Evolutionary conservation across 805 yeast genomes (phyloP).

Genomic region (Maudiozyma turicensis): DNA sequence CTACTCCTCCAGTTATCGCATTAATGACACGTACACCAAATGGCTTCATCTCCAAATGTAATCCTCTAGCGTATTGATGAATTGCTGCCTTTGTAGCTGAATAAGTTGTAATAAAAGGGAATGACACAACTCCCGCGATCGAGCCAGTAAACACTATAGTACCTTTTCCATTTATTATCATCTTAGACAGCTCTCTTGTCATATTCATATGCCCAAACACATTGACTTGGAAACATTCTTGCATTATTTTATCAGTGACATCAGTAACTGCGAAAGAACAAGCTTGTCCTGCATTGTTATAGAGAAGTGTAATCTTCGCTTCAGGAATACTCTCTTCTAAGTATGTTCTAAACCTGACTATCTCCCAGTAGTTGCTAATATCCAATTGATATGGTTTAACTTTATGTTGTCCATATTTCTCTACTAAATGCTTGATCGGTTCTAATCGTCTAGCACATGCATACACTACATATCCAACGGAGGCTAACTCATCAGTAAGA

Average conservation of each 20-base stretch:
- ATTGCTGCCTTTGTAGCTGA: slow-evolving; percentile 65
- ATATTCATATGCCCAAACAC: slow-evolving; percentile 60
- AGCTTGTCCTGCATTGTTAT: slow-evolving; percentile 71
- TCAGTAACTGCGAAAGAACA: slow-evolving; percentile 63
- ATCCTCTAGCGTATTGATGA: slow-evolving; percentile 53
- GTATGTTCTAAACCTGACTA: slow-evolving; percentile 33
- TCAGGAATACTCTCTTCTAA: slow-evolving; percentile 32
- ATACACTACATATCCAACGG: slow-evolving; percentile 47
- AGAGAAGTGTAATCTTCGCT: slow-evolving; percentile 48
- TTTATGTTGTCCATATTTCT: slow-evolving; percentile 24
- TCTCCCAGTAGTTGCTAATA: slow-evolving; percentile 43
- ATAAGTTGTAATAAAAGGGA: slow-evolving; percentile 61
- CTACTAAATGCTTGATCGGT: slow-evolving; percentile 41
- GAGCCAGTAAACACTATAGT: slow-evolving; percentile 68
- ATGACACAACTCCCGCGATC: slow-evolving; percentile 49
- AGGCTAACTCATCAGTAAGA: slow-evolving; percentile 37
- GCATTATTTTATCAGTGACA: slow-evolving; percentile 43
- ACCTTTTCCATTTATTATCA: slow-evolving; percentile 55
- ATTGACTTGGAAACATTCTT: slow-evolving; percentile 50
- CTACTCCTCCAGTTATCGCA: slow-evolving; percentile 66
- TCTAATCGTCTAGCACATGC: slow-evolving; percentile 65
- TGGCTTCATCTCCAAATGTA: slow-evolving; percentile 58
- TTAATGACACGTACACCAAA: slow-evolving; percentile 62
- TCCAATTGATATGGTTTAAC: slow-evolving; percentile 44
- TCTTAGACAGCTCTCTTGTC: slow-evolving; percentile 44